Conservation (phyloP, 2,329 filamentous ascomycete genomes). For the Geoglossum cookeanum region DNA sequence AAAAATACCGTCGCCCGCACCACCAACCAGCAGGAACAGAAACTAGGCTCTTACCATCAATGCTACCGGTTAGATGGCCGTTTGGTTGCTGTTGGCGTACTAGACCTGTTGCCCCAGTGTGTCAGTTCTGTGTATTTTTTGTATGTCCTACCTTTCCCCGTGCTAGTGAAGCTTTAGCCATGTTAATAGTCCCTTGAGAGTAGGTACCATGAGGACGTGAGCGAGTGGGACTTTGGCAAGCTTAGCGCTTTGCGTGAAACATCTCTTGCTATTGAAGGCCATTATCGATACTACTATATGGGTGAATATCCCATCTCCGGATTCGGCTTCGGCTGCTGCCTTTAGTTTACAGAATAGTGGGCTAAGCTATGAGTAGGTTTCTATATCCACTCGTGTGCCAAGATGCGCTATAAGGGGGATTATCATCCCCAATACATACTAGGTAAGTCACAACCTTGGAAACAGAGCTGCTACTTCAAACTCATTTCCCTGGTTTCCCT, state of each 20-base stretch:
- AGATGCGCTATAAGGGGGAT: conserved; percentile 31
- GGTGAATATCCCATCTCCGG: conserved; percentile 18
- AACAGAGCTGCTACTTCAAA: background rate
- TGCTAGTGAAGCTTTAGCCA: background rate
- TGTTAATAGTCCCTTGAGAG: background rate
- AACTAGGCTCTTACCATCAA: conserved; percentile 59
- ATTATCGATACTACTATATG: conserved; percentile 65
- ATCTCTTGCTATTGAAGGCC: conserved; percentile 45
- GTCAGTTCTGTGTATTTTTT: conserved; percentile 73
- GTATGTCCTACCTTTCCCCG: background rate
- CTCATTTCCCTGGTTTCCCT: background rate
- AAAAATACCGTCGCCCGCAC: conserved; percentile 15
- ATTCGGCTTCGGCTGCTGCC: background rate
- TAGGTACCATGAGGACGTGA: conserved; percentile 54
- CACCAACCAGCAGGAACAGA: conserved; percentile 26
- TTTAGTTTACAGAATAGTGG: background rate
- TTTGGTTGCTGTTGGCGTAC: conserved; percentile 55
- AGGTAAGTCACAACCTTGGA: conserved; percentile 16
- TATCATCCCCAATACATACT: conserved; percentile 29
- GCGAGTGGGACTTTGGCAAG: conserved; percentile 53
- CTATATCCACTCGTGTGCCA: conserved; percentile 49
- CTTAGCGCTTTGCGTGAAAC: conserved; percentile 57
- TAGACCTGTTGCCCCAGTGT: conserved; percentile 57
- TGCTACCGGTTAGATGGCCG: conserved; percentile 62
- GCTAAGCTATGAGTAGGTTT: conserved; percentile 29